Base-by-base conservation (phyloP, 2,329 filamentous ascomycete genomes). In the Alternaria brassicicola region DNA sequence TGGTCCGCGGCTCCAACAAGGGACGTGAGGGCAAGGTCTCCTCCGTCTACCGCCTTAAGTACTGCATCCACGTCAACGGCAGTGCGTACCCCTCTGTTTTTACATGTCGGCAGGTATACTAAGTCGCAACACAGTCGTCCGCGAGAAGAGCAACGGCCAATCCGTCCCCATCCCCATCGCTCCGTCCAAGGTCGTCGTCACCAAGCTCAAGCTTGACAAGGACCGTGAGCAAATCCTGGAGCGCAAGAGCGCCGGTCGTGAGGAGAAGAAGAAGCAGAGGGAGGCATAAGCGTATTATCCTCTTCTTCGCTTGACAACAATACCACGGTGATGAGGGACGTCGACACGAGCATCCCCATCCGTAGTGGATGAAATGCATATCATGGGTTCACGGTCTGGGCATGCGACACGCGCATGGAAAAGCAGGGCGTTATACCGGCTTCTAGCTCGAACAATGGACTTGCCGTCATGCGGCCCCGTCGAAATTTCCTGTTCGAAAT, bases 191-290 rank as follows among this genome's bases (percentile, higher is more conserved):
- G 92, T 97, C 74, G 89, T 97, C 85, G 91, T 99, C 86, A 97
- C 90, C 85, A 97, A 97, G 89, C 88, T 98, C 82, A 97, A 98
- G 91, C 87, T 97, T 78, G 91, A 95, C 87, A 94, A 95, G 89
- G 91, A 96, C 84, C 90, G 92, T 74, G 91, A 95, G 87, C 85
- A 84, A 80, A 95, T 95, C 78, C 86, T 96, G 74, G 91, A 92
- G 84, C 88, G 92, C 83, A 92, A 91, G 85, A 89, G 89, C 83
- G 82, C 84, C 71, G 92, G 91, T 78, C 89, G 91, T 68, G 91
- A 94, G 84, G 85, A 88, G 80, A 83, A 83, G 80, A 83, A 84
- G 80, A 93, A 93, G 84, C 89, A 89, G 83, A 82, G 69, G 56
- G 73, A 77, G 73, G 71, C 73, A 71, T 84, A 80, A 84, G 86